Conservation (phyloP, 2,329 filamentous ascomycete genomes). For the Colletotrichum plurivorum region DNA sequence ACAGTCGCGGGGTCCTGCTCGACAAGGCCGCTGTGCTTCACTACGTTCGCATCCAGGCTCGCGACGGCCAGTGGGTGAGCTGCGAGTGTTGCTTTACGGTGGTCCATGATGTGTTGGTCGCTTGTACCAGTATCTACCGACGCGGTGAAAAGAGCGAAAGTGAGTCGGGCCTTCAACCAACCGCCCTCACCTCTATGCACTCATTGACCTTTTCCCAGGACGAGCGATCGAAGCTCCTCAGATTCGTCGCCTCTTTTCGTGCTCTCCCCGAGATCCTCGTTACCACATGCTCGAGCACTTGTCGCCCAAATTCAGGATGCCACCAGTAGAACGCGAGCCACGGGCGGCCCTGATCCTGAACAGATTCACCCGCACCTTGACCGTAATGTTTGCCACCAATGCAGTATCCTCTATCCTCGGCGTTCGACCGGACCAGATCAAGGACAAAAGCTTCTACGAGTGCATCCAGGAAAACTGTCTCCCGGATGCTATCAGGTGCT, state of each 20-base stretch:
- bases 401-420: slow-evolving; percentile 83
- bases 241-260: slow-evolving; percentile 84
- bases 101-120: slow-evolving; percentile 89
- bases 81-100: slow-evolving; percentile 93
- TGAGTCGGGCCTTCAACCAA: slow-evolving; percentile 58
- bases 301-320: slow-evolving; percentile 82
- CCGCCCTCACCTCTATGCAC: background rate
- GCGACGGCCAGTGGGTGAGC: slow-evolving; percentile 78
- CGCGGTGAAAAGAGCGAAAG: slow-evolving; percentile 79
- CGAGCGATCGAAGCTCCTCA: slow-evolving; percentile 83
- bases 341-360: slow-evolving; percentile 89
- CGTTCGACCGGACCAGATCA: slow-evolving; percentile 76
- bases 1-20: slow-evolving; percentile 79
- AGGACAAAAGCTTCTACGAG: slow-evolving; percentile 87
- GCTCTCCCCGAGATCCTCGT: slow-evolving; percentile 84
- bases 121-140: slow-evolving; percentile 84
- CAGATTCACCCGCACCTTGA: slow-evolving; percentile 85
- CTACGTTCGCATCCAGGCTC: slow-evolving; percentile 81
- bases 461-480: slow-evolving; percentile 86
- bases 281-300: slow-evolving; percentile 92
- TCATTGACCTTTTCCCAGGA: slow-evolving; percentile 55
- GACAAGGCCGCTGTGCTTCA: slow-evolving; percentile 89
- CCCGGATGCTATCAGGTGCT: slow-evolving; percentile 80
- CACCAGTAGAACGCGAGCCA: slow-evolving; percentile 79
- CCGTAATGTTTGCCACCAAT: slow-evolving; percentile 89